Conservation (phyloP, 139 green algal species). For the Chlorella vulgaris region DNA sequence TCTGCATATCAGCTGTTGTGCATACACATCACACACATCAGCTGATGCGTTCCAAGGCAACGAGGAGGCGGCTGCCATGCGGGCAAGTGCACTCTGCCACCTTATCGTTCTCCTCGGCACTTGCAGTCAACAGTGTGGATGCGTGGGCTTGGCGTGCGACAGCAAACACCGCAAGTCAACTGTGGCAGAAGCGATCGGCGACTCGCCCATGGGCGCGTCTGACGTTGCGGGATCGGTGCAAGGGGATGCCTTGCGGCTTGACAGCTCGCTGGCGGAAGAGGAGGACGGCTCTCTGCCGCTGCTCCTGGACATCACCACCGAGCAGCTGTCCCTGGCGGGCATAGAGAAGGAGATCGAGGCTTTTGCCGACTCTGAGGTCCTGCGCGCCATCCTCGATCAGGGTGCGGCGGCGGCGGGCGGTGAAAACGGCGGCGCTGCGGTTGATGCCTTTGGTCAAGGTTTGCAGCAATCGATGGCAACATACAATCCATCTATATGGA, state of each 20-base stretch:
- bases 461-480: background rate
- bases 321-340: slow-evolving; percentile 44
- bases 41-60: too few species aligned
- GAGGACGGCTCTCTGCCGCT: slow-evolving; percentile 23
- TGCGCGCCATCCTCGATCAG: slow-evolving; percentile 82
- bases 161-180: background rate
- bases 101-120: too few species aligned
- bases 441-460: background rate
- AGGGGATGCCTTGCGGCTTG: background rate
- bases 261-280: background rate
- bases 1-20: too few species aligned
- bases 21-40: too few species aligned
- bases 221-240: background rate
- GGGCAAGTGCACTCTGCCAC: too few species aligned
- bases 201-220: too few species aligned
- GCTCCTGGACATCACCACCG: slow-evolving; percentile 52
- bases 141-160: background rate
- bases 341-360: slow-evolving; percentile 78
- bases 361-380: slow-evolving; percentile 78
- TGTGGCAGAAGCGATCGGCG: background rate
- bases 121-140: too few species aligned
- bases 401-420: background rate
- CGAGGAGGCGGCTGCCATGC: too few species aligned
- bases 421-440: background rate
- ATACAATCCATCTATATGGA: background rate